phyloP scores from a whole-genome alignment of 2,329 filamentous ascomycete species.

The Ascocoryne sarcoides region DNA sequence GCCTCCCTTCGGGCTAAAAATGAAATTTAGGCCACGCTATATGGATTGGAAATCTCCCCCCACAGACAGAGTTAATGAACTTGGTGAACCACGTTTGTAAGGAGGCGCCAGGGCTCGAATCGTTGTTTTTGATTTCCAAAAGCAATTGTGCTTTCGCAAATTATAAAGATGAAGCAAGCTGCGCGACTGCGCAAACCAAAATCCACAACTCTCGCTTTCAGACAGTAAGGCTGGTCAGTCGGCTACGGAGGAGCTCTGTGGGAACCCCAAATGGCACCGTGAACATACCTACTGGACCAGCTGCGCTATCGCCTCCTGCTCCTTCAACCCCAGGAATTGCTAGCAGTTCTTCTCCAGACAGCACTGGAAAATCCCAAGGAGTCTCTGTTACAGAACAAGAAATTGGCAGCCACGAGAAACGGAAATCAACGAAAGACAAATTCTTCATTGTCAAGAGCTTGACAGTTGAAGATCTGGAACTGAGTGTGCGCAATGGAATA shows the following conservation, averaged over 20 bases:
- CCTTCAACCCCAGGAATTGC: slow-evolving; percentile 15
- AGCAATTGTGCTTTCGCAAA: slow-evolving; percentile 98
- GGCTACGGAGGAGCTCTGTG: slow-evolving; percentile 54
- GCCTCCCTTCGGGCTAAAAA: neutral
- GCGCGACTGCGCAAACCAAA: slow-evolving; percentile 66
- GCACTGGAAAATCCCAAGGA: slow-evolving; percentile 5
- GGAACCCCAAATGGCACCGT: slow-evolving; percentile 24
- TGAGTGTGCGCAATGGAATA: slow-evolving; percentile 77
- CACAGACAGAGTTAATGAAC: slow-evolving; percentile 69
- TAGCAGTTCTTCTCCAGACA: slow-evolving; percentile 19
- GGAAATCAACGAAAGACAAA: slow-evolving; percentile 47
- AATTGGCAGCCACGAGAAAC: neutral
- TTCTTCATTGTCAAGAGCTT: slow-evolving; percentile 93
- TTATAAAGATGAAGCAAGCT: slow-evolving; percentile 73
- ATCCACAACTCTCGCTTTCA: slow-evolving; percentile 90
- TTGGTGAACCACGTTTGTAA: slow-evolving; percentile 89
- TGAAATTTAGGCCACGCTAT: slow-evolving; percentile 71
- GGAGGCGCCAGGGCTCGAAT: slow-evolving; percentile 67
- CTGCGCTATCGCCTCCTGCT: slow-evolving; percentile 20
- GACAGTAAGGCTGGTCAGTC: slow-evolving; percentile 75
- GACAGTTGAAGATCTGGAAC: slow-evolving; percentile 80
- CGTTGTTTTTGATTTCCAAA: slow-evolving; percentile 88
- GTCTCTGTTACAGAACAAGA: slow-evolving; percentile 1
- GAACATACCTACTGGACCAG: slow-evolving; percentile 25
- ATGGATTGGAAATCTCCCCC: slow-evolving; percentile 92